Conservation (phyloP, 2,329 filamentous ascomycete genomes). For the Colletotrichum plurivorum region DNA sequence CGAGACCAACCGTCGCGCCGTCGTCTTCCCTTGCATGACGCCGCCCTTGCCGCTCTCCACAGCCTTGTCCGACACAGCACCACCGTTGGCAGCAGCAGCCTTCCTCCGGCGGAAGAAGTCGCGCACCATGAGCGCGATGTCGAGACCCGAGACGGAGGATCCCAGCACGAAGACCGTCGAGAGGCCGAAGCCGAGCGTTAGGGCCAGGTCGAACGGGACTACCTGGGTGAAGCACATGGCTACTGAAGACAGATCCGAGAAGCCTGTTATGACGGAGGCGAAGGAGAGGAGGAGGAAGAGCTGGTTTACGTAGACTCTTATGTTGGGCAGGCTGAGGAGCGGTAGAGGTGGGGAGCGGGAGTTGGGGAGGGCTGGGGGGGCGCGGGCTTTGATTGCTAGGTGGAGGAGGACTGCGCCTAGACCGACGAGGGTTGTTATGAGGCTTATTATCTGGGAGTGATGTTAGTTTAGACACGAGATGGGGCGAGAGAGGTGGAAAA, state of each 20-base stretch:
- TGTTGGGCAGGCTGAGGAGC: constrained; percentile 27
- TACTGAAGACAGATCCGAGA: constrained; percentile 47
- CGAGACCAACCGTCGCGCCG: background rate
- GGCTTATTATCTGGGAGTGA: constrained; percentile 45
- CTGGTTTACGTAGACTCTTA: constrained; percentile 45
- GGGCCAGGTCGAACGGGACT: constrained; percentile 46
- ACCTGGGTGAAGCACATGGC: constrained; percentile 47
- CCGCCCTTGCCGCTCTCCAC: constrained; percentile 19
- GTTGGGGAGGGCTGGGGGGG: constrained; percentile 9
- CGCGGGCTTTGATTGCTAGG: constrained; percentile 43
- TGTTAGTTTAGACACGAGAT: background rate
- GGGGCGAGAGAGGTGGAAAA: background rate
- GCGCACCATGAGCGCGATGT: constrained; percentile 40
- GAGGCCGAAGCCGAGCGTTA: constrained; percentile 46
- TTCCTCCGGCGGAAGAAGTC: constrained; percentile 25
- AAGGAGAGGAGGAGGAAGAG: constrained; percentile 45
- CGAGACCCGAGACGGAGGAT: constrained; percentile 42
- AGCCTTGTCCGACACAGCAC: background rate
- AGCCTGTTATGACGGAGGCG: constrained; percentile 45
- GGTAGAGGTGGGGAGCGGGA: background rate
- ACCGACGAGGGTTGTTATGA: constrained; percentile 46
- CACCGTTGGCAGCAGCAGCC: background rate
- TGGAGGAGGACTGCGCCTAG: constrained; percentile 45
- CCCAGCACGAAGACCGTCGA: constrained; percentile 44
- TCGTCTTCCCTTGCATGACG: constrained; percentile 10